Conservation (phyloP, 495 filamentous ascomycete genomes). For the Penicillium canariense region DNA sequence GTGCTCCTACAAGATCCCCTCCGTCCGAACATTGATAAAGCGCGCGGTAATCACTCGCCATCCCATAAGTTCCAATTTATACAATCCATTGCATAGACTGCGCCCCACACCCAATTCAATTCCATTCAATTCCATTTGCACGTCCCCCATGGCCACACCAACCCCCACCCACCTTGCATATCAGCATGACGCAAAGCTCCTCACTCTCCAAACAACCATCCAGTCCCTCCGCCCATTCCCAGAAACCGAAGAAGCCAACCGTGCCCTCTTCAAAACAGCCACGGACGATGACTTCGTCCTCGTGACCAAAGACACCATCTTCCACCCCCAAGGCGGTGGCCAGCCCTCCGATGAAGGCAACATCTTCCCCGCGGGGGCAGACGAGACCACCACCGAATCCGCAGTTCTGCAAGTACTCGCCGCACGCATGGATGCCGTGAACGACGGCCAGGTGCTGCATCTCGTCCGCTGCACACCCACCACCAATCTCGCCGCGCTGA, state of each 20-base stretch:
- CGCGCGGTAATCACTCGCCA: too few species aligned
- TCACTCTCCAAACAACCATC: slow-evolving; percentile 42
- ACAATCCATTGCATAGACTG: too few species aligned
- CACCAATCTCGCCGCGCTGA: slow-evolving; percentile 22
- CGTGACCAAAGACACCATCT: slow-evolving; percentile 60
- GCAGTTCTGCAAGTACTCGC: slow-evolving; percentile 10
- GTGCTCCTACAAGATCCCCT: too few species aligned
- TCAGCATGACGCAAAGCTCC: slow-evolving; percentile 53
- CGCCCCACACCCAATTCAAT: too few species aligned
- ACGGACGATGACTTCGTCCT: slow-evolving; percentile 47
- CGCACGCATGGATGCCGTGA: slow-evolving; percentile 46
- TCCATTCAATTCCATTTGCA: too few species aligned
- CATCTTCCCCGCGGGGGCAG: slow-evolving; percentile 25
- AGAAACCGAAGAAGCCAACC: slow-evolving; percentile 44
- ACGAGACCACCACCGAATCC: slow-evolving; percentile 28
- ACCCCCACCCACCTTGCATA: slow-evolving; percentile 50
- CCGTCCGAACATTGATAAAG: too few species aligned
- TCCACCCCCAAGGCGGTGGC: slow-evolving; percentile 65
- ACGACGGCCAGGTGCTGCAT: slow-evolving; percentile 54
- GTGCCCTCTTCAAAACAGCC: slow-evolving; percentile 36
- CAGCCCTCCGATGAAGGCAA: slow-evolving; percentile 60
- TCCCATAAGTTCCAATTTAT: too few species aligned
- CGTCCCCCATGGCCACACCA: slow-evolving; percentile 1
- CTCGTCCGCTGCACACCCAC: slow-evolving; percentile 46
- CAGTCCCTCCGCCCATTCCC: slow-evolving; percentile 44